These are phyloP conservation scores for Scutellaria barbata DNA, from an alignment of 257 asterid genomes.

Conservation along the genomic window DNA sequence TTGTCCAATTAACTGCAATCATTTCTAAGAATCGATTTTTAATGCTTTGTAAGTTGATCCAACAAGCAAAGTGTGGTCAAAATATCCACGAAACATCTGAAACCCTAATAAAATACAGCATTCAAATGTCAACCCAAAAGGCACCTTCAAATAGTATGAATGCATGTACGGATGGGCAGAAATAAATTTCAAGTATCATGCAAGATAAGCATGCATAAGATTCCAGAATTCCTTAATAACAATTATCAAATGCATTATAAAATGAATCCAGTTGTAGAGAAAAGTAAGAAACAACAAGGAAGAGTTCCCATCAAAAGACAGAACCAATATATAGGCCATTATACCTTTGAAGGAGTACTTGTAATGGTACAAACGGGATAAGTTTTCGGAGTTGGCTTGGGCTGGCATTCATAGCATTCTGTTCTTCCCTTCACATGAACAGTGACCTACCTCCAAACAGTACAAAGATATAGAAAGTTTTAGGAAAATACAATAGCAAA, in stretches of 20 bases:
- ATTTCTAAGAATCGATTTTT: not conserved
- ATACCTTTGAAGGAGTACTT: conserved; percentile 97
- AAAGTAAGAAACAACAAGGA: not conserved
- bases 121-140: conserved; percentile 10
- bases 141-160: conserved; percentile 19
- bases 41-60: conserved; percentile 16
- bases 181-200: conserved; percentile 5
- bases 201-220: conserved; percentile 6
- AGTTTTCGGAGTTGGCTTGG: conserved; percentile 98
- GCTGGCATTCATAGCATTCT: conserved; percentile 97
- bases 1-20: conserved; percentile 3
- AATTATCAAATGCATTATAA: not conserved
- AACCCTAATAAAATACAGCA: not conserved
- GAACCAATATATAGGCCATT: conserved; percentile 4
- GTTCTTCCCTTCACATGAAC: conserved; percentile 92
- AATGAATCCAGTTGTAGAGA: not conserved
- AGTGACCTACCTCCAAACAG: conserved; percentile 69
- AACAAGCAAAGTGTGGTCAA: conserved; percentile 18
- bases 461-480: conserved; percentile 25
- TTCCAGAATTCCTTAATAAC: conserved; percentile 13
- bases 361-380: conserved; percentile 98
- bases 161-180: not conserved
- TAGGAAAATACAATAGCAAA: conserved; percentile 26
- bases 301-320: conserved; percentile 4
- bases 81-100: conserved; percentile 21